phyloP scores from a whole-genome alignment of 148 eudicot species.

The Camellia lanceoleosa region DNA sequence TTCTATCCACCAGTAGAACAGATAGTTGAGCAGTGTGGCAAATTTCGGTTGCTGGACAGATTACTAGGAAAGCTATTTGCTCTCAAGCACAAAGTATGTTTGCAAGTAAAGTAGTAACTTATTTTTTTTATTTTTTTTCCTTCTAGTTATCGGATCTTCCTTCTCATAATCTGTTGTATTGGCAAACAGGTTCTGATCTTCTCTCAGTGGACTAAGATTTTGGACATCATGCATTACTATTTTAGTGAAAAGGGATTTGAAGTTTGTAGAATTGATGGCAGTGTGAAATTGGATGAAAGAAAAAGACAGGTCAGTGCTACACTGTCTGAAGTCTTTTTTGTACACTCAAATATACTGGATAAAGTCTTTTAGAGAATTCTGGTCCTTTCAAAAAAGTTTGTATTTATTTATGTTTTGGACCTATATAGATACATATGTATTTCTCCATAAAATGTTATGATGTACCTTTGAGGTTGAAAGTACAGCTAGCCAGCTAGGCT shows the following conservation, averaged over 20 bases:
- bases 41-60: slow-evolving; percentile 78
- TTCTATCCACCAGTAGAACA: slow-evolving; percentile 83
- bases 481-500: neutral
- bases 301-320: slow-evolving; percentile 57
- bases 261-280: slow-evolving; percentile 96
- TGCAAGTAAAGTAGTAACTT: slow-evolving; percentile 2
- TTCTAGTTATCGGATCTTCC: neutral
- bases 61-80: slow-evolving; percentile 63
- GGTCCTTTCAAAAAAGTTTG: neutral
- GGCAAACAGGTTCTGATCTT: slow-evolving; percentile 76
- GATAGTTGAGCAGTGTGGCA: slow-evolving; percentile 91
- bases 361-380: neutral
- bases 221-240: slow-evolving; percentile 90
- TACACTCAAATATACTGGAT: neutral
- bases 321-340: neutral
- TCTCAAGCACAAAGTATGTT: slow-evolving; percentile 74
- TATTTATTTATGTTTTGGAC: neutral
- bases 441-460: neutral
- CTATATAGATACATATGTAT: neutral
- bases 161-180: slow-evolving; percentile 14
- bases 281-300: slow-evolving; percentile 81
- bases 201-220: slow-evolving; percentile 90
- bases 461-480: neutral
- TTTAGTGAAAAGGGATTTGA: slow-evolving; percentile 71
- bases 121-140: neutral